Conservation (phyloP, 345 rosid genomes). For the Cardamine chenopodiifolia region DNA sequence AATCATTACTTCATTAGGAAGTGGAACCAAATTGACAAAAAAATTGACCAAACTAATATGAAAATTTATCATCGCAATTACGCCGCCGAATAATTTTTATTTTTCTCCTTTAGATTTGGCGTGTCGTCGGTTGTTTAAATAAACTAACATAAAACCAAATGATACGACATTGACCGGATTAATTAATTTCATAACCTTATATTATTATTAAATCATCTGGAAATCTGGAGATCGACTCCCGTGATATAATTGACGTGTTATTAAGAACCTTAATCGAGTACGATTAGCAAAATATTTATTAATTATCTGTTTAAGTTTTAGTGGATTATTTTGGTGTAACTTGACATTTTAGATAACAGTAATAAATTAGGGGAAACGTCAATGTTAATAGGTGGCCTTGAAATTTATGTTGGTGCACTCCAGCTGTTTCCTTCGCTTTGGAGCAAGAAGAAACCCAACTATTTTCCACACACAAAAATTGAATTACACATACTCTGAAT, state of each 20-base stretch:
- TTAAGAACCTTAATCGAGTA: constrained; percentile 35
- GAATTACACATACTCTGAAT: constrained; percentile 5
- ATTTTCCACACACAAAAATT: not conserved
- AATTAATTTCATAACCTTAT: not conserved
- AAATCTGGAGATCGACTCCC: constrained; percentile 10
- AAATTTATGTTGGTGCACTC: constrained; percentile 16
- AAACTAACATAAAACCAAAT: constrained; percentile 28
- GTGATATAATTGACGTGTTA: constrained; percentile 9
- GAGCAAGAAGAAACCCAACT: constrained; percentile 33
- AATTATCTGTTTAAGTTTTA: not conserved
- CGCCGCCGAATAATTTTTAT: constrained; percentile 20
- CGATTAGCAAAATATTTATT: not conserved
- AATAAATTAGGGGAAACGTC: constrained; percentile 34
- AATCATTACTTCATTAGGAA: not conserved
- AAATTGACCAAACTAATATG: not conserved
- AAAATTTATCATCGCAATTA: constrained; percentile 17
- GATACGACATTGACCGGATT: constrained; percentile 24
- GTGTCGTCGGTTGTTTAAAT: constrained; percentile 3
- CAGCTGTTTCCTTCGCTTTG: constrained; percentile 41
- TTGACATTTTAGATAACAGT: constrained; percentile 5
- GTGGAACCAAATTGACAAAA: not conserved
- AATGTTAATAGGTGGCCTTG: constrained; percentile 38
- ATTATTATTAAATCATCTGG: not conserved
- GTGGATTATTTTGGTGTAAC: constrained; percentile 13
- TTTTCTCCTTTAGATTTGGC: not conserved